Base-by-base conservation (phyloP, 345 rosid genomes). In the Populus tremula region DNA sequence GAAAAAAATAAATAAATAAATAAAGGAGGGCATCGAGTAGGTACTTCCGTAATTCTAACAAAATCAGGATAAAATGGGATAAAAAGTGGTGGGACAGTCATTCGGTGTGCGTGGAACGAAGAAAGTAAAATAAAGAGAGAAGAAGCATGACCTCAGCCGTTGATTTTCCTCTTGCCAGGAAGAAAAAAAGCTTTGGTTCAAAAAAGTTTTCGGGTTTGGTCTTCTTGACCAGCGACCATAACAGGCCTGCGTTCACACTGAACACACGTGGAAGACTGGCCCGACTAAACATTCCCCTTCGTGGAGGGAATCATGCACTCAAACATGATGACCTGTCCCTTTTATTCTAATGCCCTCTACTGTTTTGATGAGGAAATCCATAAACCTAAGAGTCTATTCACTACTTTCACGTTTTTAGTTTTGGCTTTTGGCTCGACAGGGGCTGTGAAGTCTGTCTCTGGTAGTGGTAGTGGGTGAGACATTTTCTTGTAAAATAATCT, bases 81-180 rank as follows among this genome's bases (percentile, higher is more conserved):
- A 53, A 74, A 82, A 82, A 78, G 85, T 63, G 76, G 80, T 70
- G 81, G 86, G 78, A 73, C 85, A 85, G 84, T 87, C 84, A 76
- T 82, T 84, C 80, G 73, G 78, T 77, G 75, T 70, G 87, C 82
- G 83, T 76, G 85, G 83, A 76, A 66, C 69, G 33, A 64, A 59
- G 81, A 53, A 69, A 5, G 71, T 20, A 36, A 39, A 62, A 11
- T 6, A 54, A 36, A 70, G 20, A 76, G 76, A 25, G 41, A 41
- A 13, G 29, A 41, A 33, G 78, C 75, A 71, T 43, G 78, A 85
- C 69, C 85, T 25, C 72, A 61, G 73, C 90, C 89, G 89, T 84
- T 65, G 75, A 83, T 83, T 63, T 49, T 25, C 12, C n/a, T 47
- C 33, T 53, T 62, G 9, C 25, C 6, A 7, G 10, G 1, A 69